A percentile compares a stretch with the other conserved stretches of the same genome.
Conservation (phyloP, 192 early-diverging fungal species). For the Umbelopsis ramanniana region DNA sequence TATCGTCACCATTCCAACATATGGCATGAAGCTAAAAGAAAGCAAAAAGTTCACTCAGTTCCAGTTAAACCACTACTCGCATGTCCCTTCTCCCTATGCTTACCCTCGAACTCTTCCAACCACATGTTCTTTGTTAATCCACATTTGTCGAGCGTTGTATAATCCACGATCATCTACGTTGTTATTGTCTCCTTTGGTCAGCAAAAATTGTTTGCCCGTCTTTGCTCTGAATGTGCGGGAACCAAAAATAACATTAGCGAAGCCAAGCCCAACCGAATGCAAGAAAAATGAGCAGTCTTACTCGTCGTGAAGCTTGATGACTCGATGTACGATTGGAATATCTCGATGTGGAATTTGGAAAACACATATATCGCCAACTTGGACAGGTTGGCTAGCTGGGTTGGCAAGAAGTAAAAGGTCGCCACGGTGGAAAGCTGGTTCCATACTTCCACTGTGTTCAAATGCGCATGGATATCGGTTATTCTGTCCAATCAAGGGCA, state of each 20-base stretch:
- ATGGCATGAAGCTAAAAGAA: conserved; percentile 74
- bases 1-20: conserved; percentile 96
- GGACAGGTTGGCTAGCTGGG: conserved; percentile 66
- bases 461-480: not conserved
- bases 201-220: conserved; percentile 80
- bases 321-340: conserved; percentile 97
- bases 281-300: conserved; percentile 37
- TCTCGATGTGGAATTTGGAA: conserved; percentile 88
- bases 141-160: conserved; percentile 84
- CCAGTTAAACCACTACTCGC: too few species aligned
- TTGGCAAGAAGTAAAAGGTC: conserved; percentile 90
- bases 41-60: not conserved
- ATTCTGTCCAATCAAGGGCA: not conserved
- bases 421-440: conserved; percentile 93
- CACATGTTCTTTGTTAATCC: conserved; percentile 89
- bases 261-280: too few species aligned
- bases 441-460: conserved; percentile 85
- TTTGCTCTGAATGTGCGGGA: conserved; percentile 37
- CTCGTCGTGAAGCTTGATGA: conserved; percentile 91
- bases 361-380: conserved; percentile 93
- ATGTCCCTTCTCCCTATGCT: not conserved
- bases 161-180: conserved; percentile 87
- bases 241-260: not conserved
- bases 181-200: conserved; percentile 99
- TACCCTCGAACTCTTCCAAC: conserved; percentile 88